Evolutionary conservation across 2,329 filamentous ascomycete species (phyloP).

Genomic region (Karstenula rhodostoma): DNA sequence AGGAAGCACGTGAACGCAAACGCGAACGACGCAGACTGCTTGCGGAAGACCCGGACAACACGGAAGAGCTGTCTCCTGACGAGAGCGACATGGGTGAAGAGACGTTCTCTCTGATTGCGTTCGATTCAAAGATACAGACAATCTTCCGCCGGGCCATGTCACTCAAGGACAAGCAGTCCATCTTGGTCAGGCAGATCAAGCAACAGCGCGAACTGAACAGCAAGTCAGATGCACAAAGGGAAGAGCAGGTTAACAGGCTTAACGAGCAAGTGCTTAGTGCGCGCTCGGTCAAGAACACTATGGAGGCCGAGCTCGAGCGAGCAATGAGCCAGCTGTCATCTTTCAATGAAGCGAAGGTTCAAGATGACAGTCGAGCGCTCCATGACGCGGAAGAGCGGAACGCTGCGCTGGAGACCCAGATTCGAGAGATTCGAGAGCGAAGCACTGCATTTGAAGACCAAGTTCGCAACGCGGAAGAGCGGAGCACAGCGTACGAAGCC

Average conservation of each 20-base stretch:
- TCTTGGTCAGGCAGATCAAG: conserved; percentile 90
- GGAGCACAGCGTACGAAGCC: conserved; percentile 31
- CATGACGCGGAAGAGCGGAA: conserved; percentile 41
- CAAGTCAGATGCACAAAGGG: conserved; percentile 72
- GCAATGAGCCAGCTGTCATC: conserved; percentile 42
- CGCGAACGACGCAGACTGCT: conserved; percentile 42
- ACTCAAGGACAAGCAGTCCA: conserved; percentile 86
- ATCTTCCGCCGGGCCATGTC: conserved; percentile 79
- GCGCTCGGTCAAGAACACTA: conserved; percentile 44
- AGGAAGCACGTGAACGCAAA: conserved; percentile 51
- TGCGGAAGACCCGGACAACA: conserved; percentile 65
- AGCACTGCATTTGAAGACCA: conserved; percentile 34
- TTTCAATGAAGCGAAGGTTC: conserved; percentile 38
- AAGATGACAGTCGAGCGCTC: conserved; percentile 31
- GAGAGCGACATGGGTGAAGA: conserved; percentile 67
- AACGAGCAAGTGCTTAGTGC: conserved; percentile 52
- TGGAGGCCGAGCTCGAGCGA: conserved; percentile 47
- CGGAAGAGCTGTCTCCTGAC: conserved; percentile 68
- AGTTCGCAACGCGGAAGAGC: conserved; percentile 41
- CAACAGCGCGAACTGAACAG: conserved; percentile 93
- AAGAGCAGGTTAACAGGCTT: conserved; percentile 50
- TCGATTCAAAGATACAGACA: conserved; percentile 80
- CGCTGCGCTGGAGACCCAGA: conserved; percentile 40
- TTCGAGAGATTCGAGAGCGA: conserved; percentile 44
- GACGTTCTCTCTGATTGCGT: conserved; percentile 75